Evolutionary conservation across 148 eudicot genomes (phyloP), one percentile per base, ranked within the genome.

Genomic region (Salicornia ramosissima): DNA sequence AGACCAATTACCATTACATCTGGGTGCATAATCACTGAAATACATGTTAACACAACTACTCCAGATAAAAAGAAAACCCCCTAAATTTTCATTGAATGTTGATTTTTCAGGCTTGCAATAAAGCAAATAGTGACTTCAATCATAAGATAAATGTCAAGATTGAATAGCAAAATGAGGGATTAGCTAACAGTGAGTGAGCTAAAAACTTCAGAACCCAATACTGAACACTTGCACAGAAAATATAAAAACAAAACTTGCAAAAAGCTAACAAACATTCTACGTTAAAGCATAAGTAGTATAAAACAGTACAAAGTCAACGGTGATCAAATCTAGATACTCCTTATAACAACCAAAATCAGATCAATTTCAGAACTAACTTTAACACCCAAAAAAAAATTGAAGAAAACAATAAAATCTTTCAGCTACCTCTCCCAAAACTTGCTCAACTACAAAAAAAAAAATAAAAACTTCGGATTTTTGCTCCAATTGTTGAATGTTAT

Each of bases 291-390:
- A 30, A n/a, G 40, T 8, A 36, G n/a, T 36, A 36, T 36, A 36
- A n/a, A n/a, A n/a, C n/a, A 33, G 63, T 34, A 62, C 42, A 24
- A n/a, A 63, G 67, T 63, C 67, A 63, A 63, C 12, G 50, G 2
- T 63, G 47, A 40, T 63, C 50, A 63, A 63, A 63, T 40, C 67
- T 42, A 8, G 30, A 63, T 4, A 61, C 22, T 36, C 40, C 8
- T 3, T 22, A 16, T 34, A 60, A 63, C 63, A 58, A 29, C 39
- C 63, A 26, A 33, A 36, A 34, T 34, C 67, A 63, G 67, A 63
- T 63, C 67, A 40, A 39, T 9, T 63, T 39, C 8, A 34, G 8
- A 39, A 62, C 47, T 1, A 40, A 63, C 5, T 42, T 39, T 30
- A 40, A 39, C 16, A 40, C 18, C 67, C 24, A 24, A 58, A 5